These are phyloP conservation scores for Cladosporium phlei DNA, from an alignment of 2,329 filamentous ascomycete genomes.

Conservation along the genomic window DNA sequence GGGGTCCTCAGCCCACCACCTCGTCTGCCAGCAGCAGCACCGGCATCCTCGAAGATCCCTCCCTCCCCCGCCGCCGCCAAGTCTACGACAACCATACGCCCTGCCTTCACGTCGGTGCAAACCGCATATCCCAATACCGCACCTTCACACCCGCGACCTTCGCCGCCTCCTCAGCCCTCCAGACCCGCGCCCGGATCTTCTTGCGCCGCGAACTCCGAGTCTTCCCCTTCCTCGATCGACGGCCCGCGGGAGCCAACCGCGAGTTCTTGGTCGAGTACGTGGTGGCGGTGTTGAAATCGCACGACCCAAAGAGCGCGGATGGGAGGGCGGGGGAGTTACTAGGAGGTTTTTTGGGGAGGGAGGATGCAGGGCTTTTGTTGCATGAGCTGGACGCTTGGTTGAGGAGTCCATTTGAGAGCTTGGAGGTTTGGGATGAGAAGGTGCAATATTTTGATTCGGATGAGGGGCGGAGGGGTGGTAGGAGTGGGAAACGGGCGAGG, in stretches of 20 bases:
- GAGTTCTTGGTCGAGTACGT: slow-evolving; percentile 87
- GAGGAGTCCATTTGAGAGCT: slow-evolving; percentile 67
- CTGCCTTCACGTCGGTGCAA: slow-evolving; percentile 78
- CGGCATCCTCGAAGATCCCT: slow-evolving; percentile 21
- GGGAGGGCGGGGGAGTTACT: slow-evolving; percentile 78
- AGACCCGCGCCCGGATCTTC: slow-evolving; percentile 74
- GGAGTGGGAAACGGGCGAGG: background rate
- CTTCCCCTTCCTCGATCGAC: slow-evolving; percentile 61
- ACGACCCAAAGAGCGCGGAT: slow-evolving; percentile 73
- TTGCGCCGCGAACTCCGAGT: slow-evolving; percentile 79
- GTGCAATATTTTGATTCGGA: slow-evolving; percentile 59
- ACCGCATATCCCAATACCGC: slow-evolving; percentile 68
- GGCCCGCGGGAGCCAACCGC: slow-evolving; percentile 16
- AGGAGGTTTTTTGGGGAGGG: slow-evolving; percentile 69
- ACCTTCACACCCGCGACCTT: slow-evolving; percentile 68
- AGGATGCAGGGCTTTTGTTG: slow-evolving; percentile 69
- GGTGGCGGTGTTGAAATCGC: slow-evolving; percentile 73
- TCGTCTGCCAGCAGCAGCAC: background rate
- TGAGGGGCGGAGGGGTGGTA: background rate
- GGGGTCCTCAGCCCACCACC: background rate
- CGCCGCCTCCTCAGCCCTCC: slow-evolving; percentile 58
- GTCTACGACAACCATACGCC: slow-evolving; percentile 70
- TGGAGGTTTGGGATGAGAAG: slow-evolving; percentile 73
- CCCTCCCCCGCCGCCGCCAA: slow-evolving; percentile 59
- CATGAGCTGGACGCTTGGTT: slow-evolving; percentile 83